Conservation (phyloP, 495 filamentous ascomycete genomes). For the Tuber brumale region DNA sequence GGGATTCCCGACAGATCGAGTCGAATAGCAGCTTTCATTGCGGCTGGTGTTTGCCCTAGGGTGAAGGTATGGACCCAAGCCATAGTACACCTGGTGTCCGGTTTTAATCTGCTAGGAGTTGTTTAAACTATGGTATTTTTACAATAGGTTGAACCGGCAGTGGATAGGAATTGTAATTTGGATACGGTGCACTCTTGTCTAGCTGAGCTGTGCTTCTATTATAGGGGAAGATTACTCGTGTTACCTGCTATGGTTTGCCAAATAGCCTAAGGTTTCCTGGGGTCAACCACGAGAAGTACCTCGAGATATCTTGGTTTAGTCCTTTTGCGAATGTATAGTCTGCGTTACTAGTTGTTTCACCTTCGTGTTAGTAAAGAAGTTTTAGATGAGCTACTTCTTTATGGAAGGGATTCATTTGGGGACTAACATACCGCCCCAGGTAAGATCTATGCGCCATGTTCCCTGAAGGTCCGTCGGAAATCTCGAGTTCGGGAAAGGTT, state of each 20-base stretch:
- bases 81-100: not conserved
- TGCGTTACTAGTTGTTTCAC: not conserved
- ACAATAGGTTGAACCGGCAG: not conserved
- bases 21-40: not conserved
- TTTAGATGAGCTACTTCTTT: not conserved
- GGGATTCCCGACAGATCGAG: not conserved
- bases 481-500: not conserved
- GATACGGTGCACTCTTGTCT: not conserved
- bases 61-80: not conserved
- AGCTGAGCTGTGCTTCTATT: not conserved
- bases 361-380: not conserved
- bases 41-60: not conserved
- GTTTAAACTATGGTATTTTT: not conserved
- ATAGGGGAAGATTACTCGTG: not conserved
- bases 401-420: not conserved
- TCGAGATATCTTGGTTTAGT: not conserved
- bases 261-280: not conserved
- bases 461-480: not conserved
- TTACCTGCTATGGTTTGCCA: not conserved
- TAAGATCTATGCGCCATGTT: not conserved
- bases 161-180: not conserved
- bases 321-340: too few relatives aligned
- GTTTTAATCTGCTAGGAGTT: not conserved
- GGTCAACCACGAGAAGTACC: not conserved
- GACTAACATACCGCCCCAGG: not conserved